Conservation (phyloP, 1,284 basidiomycete species). For the Irpex rosettiformis region DNA sequence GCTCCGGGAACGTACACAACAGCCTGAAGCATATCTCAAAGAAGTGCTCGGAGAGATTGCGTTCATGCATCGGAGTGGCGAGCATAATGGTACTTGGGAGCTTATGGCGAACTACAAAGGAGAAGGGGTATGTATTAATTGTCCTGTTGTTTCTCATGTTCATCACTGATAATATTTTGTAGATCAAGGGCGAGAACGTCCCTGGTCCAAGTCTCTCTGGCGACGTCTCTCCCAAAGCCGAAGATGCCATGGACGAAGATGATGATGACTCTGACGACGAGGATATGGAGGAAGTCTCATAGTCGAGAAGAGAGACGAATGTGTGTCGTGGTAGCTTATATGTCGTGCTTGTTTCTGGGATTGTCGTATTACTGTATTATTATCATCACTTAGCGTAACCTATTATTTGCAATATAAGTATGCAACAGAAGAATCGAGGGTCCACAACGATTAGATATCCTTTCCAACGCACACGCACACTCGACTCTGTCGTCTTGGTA, state of each 20-base stretch:
- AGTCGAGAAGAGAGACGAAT: conserved; percentile 9
- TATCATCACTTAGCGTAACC: neutral
- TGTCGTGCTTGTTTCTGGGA: neutral
- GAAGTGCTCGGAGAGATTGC: conserved; percentile 85
- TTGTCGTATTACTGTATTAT: conserved; percentile 2
- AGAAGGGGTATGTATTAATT: conserved; percentile 42
- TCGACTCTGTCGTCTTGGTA: too few species aligned
- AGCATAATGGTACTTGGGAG: conserved; percentile 69
- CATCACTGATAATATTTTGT: conserved; percentile 4
- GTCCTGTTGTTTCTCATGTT: neutral
- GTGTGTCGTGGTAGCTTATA: neutral
- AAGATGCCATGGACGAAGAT: conserved; percentile 33
- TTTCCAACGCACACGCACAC: too few species aligned
- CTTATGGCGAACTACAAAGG: conserved; percentile 64
- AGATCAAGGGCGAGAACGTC: conserved; percentile 59
- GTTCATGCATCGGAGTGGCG: conserved; percentile 77
- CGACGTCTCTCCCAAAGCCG: conserved; percentile 35
- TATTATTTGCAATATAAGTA: neutral
- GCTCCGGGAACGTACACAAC: conserved; percentile 79
- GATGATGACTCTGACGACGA: conserved; percentile 41
- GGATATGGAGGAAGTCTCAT: conserved; percentile 45
- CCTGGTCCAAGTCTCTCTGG: conserved; percentile 33
- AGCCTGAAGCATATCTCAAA: conserved; percentile 90
- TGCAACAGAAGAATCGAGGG: too few species aligned
- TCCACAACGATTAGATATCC: too few species aligned